Percentiles rank a stretch among this genome's conserved stretches.
Conservation (phyloP, 2,329 filamentous ascomycete species). For the Aureobasidium sp. region DNA sequence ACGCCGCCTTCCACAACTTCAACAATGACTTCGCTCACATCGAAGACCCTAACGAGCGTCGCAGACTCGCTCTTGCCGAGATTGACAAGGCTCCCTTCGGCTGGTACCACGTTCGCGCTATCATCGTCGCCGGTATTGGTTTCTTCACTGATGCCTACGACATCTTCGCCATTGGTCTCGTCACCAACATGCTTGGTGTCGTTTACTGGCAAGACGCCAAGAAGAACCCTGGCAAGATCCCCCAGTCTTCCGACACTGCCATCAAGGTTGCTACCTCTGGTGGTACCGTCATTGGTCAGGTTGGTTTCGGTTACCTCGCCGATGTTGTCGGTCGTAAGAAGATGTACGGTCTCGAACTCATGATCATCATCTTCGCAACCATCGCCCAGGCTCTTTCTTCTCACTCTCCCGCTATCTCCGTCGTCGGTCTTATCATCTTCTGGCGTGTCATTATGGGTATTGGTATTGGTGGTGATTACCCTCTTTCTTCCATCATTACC, state of each 20-base stretch:
- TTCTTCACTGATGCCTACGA: constrained; percentile 81
- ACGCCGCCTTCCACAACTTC: constrained; percentile 67
- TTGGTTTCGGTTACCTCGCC: constrained; percentile 69
- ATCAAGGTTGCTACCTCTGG: constrained; percentile 81
- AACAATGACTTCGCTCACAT: constrained; percentile 61
- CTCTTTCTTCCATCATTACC: constrained; percentile 73
- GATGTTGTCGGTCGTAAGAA: constrained; percentile 70
- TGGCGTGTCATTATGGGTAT: constrained; percentile 75
- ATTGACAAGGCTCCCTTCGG: constrained; percentile 75
- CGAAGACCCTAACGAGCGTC: constrained; percentile 66
- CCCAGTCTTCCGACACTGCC: constrained; percentile 61
- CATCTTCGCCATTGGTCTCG: constrained; percentile 68
- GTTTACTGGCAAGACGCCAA: constrained; percentile 55
- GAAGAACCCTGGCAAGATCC: constrained; percentile 42
- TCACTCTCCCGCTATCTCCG: constrained; percentile 52
- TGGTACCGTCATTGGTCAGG: constrained; percentile 74
- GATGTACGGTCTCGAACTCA: constrained; percentile 78
- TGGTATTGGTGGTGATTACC: constrained; percentile 72
- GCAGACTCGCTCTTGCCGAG: constrained; percentile 69
- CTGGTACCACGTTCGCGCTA: constrained; percentile 74
- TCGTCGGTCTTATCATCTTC: constrained; percentile 63
- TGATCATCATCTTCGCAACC: constrained; percentile 72
- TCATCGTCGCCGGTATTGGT: constrained; percentile 71
- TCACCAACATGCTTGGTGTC: constrained; percentile 68
- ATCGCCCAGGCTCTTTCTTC: constrained; percentile 62